phyloP scores from a whole-genome alignment of 495 filamentous ascomycete genomes.

The Podospora australis region DNA sequence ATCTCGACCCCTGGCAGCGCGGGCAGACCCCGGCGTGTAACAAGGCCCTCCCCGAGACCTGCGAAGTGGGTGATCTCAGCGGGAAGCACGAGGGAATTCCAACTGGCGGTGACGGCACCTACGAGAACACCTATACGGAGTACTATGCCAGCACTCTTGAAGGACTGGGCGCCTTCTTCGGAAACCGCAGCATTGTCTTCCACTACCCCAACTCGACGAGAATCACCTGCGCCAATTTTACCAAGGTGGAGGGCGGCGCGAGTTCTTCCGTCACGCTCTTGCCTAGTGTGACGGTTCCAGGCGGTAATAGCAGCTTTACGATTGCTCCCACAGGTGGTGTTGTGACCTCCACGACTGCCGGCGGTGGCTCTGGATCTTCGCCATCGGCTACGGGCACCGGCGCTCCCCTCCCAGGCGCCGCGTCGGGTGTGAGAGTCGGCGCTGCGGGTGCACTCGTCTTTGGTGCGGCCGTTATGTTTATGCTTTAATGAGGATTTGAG shows the following conservation, averaged over 20 bases:
- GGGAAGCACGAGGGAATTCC: constrained; percentile 72
- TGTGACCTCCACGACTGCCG: constrained; percentile 5
- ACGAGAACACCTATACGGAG: constrained; percentile 53
- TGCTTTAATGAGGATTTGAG: constrained; percentile 16
- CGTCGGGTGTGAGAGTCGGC: constrained; percentile 3
- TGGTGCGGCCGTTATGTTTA: constrained; percentile 21
- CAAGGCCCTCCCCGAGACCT: constrained; percentile 52
- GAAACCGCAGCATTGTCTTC: constrained; percentile 71
- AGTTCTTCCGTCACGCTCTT: background rate
- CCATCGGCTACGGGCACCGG: background rate
- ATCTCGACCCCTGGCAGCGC: constrained; percentile 50
- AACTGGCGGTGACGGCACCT: constrained; percentile 29
- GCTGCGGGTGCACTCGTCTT: constrained; percentile 14
- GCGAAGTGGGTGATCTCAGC: constrained; percentile 76
- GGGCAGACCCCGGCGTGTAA: constrained; percentile 63
- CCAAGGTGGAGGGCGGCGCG: constrained; percentile 14
- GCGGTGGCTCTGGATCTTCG: background rate
- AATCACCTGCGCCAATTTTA: constrained; percentile 67
- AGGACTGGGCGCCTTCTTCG: constrained; percentile 61
- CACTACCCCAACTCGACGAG: constrained; percentile 66
- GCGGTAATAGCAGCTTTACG: background rate
- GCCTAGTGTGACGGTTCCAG: background rate
- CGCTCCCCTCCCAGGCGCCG: background rate
- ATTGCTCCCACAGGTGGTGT: background rate
- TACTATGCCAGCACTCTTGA: constrained; percentile 55